Base-by-base conservation (phyloP, 2,329 filamentous ascomycete species). In the Colletotrichum phormii region DNA sequence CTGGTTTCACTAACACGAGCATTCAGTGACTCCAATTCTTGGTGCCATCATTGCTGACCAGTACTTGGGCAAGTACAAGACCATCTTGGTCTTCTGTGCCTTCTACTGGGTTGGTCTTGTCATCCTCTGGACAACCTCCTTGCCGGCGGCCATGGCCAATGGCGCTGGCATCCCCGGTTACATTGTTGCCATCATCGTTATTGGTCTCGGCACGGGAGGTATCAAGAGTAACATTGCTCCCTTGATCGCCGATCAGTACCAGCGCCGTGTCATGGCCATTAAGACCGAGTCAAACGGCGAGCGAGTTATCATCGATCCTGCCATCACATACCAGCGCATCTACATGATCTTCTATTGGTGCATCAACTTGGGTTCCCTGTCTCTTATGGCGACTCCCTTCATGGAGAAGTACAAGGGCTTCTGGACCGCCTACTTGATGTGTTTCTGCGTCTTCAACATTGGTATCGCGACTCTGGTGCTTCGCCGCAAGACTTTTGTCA, bases 291-390 rank as follows among this genome's bases (percentile, higher is more conserved):
- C 84, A 75, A 81, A 75, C 7, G 89, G 89, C 51, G 87, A 90
- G 80, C 84, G 86, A 84, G 90, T 94, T 66, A 86, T 94, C 75
- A 88, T 93, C 31, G 91, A 94, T 76, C 91, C 91, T 0, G 85
- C 88, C 51, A 84, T 93, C 67, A 94, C 92, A 1, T 88, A 91
- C 74, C 89, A 92, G 77, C 86, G 90, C 60, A 90, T 94, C 74
- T 94, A 93, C 85, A 93, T 91, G 90, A 88, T 94, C 78, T 94
- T 94, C 84, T 94, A 94, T 82, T 86, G 70, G 70, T 72, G 70
- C 35, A 72, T 72, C 22, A 72, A 88, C 80, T 76, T 95, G 18
- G 93, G 92, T n/a, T 89, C 91, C 1, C 84, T 95, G 7, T 93
- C 89, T 0, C 84, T 89, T 66, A 87, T 94, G 76, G 90, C 89